Percentiles rank a stretch among this genome's conserved stretches.
Conservation (phyloP, 371 early-diverging fungal genomes). For the Dinochytrium kinnereticum region DNA sequence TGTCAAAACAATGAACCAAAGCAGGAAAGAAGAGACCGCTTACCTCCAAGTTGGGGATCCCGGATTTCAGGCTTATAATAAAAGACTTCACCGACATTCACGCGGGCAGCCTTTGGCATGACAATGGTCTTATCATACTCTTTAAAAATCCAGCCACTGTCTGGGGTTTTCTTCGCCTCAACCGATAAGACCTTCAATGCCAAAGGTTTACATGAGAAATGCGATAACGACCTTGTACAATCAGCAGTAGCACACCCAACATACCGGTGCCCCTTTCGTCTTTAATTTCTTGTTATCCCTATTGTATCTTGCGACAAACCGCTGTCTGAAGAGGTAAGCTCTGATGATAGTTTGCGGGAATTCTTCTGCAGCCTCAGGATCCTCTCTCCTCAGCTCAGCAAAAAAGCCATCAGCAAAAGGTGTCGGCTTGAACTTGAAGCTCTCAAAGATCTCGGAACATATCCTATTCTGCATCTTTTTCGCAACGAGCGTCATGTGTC, state of each 20-base stretch:
- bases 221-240: not conserved
- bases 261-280: conserved; percentile 9
- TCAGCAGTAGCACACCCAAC: not conserved
- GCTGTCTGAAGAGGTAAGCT: conserved; percentile 6
- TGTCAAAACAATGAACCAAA: too few relatives aligned
- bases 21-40: not conserved
- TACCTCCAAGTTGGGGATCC: conserved; percentile 9
- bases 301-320: not conserved
- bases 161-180: conserved; percentile 10
- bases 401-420: not conserved
- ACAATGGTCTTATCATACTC: conserved; percentile 3
- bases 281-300: conserved; percentile 11
- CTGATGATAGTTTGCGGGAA: not conserved
- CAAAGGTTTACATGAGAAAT: not conserved
- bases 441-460: not conserved
- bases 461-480: not conserved
- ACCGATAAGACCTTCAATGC: not conserved
- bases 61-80: not conserved
- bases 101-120: not conserved
- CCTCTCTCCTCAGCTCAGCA: not conserved
- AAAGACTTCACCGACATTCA: not conserved
- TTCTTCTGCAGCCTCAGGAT: not conserved
- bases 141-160: conserved; percentile 11
- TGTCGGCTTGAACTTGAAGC: conserved; percentile 8
- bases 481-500: conserved; percentile 4